phyloP scores from a whole-genome alignment of 106 monocot genomes.

The Allium cepa region DNA sequence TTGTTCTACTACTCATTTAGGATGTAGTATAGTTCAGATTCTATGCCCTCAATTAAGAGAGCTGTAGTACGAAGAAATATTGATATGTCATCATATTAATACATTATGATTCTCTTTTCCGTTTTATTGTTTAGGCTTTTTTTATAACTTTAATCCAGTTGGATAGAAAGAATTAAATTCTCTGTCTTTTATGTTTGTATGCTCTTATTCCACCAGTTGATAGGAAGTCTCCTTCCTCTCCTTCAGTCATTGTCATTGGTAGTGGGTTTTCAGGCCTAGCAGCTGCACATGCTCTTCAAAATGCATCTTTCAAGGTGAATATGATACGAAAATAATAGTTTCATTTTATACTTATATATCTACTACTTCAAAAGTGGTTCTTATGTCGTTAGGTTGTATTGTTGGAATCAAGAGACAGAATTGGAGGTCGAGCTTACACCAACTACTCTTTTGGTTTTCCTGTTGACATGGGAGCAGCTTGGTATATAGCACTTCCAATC shows the following conservation, averaged over 20 bases:
- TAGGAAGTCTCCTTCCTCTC: constrained; percentile 18
- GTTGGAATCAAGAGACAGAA: constrained; percentile 85
- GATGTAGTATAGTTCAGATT: too few species aligned
- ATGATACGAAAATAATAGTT: background rate
- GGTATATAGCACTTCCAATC: constrained; percentile 24
- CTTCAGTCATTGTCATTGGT: constrained; percentile 56
- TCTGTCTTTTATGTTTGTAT: background rate
- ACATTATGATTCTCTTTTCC: too few species aligned
- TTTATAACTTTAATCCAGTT: too few species aligned
- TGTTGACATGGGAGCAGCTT: constrained; percentile 93
- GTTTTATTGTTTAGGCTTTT: too few species aligned
- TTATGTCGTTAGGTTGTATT: constrained; percentile 59
- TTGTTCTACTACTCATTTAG: too few species aligned
- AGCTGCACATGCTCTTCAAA: constrained; percentile 58
- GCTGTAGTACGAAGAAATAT: too few species aligned
- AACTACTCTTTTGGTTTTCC: constrained; percentile 95
- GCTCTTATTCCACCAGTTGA: background rate
- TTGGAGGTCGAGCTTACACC: constrained; percentile 86
- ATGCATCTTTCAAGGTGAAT: constrained; percentile 82
- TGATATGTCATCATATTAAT: too few species aligned
- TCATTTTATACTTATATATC: background rate
- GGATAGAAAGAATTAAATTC: background rate
- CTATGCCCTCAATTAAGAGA: too few species aligned
- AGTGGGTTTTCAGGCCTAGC: constrained; percentile 58
- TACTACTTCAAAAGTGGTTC: background rate